These are phyloP conservation scores for Chrysoporthe deuterocubensis DNA, from an alignment of 2,329 filamentous ascomycete genomes.

Conservation along the genomic window DNA sequence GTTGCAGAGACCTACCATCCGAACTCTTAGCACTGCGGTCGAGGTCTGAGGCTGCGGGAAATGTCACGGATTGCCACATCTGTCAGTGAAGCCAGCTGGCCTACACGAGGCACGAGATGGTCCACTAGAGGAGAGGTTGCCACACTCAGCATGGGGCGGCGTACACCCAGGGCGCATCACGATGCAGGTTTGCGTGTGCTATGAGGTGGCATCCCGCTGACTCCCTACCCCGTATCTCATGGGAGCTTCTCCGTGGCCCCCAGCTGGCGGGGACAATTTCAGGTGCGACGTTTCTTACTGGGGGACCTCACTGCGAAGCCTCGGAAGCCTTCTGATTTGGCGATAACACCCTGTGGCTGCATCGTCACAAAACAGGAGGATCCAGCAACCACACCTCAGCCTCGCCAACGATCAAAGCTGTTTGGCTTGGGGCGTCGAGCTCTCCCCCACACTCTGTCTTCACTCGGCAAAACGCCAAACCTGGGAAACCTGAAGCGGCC, in stretches of 20 bases:
- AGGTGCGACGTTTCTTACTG: background rate
- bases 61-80: background rate
- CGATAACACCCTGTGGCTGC: slow-evolving; percentile 3
- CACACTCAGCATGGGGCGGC: background rate
- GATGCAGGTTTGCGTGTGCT: background rate
- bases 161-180: background rate
- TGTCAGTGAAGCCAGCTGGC: background rate
- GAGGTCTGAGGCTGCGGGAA: background rate
- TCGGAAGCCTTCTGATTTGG: background rate
- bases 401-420: background rate
- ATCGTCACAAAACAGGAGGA: slow-evolving; percentile 14
- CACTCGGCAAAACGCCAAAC: slow-evolving; percentile 3
- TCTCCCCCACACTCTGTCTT: slow-evolving; percentile 2
- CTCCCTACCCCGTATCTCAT: background rate
- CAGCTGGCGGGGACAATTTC: background rate
- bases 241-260: background rate
- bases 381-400: slow-evolving; percentile 12
- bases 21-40: background rate
- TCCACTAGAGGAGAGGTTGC: background rate
- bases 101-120: background rate
- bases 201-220: background rate
- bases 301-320: background rate
- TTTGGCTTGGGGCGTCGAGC: background rate
- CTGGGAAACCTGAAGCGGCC: slow-evolving; percentile 17
- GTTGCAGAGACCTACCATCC: background rate